Evolutionary conservation across 495 filamentous ascomycete genomes (phyloP).

Genomic region (Xanthoparmelia taractica): DNA sequence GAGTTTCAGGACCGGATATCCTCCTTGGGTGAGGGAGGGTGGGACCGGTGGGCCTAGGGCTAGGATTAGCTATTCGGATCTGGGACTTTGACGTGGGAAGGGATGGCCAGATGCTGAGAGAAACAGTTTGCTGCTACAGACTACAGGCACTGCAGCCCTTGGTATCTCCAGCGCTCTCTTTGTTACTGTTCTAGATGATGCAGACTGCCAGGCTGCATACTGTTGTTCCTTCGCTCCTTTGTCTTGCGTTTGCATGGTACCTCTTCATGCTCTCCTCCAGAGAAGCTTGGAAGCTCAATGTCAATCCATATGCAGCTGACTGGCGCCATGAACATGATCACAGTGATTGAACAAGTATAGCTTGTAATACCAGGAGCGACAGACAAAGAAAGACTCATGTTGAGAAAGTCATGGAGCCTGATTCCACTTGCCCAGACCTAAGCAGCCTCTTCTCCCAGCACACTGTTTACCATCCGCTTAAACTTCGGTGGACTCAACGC

Average conservation of each 20-base stretch:
- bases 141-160: background rate
- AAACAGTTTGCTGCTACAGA: background rate
- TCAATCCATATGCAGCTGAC: background rate
- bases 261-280: background rate
- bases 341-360: background rate
- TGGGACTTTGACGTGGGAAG: no score
- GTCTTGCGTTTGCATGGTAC: background rate
- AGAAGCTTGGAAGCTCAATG: background rate
- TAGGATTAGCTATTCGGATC: background rate
- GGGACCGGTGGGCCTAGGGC: background rate
- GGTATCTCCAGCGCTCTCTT: background rate
- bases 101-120: background rate
- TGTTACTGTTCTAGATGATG: background rate
- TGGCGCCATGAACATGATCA: background rate
- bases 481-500: background rate
- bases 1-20: background rate
- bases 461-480: background rate
- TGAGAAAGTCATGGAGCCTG: background rate
- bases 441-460: background rate
- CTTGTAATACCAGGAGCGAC: background rate
- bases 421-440: background rate
- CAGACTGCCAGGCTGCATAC: constrained; percentile 1
- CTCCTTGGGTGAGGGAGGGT: background rate
- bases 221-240: background rate
- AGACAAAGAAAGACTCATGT: background rate